A percentile compares a stretch with the other conserved stretches of the same genome.
Conservation (phyloP, 495 filamentous ascomycete genomes). For the Hypomontagnella submonticulosa region DNA sequence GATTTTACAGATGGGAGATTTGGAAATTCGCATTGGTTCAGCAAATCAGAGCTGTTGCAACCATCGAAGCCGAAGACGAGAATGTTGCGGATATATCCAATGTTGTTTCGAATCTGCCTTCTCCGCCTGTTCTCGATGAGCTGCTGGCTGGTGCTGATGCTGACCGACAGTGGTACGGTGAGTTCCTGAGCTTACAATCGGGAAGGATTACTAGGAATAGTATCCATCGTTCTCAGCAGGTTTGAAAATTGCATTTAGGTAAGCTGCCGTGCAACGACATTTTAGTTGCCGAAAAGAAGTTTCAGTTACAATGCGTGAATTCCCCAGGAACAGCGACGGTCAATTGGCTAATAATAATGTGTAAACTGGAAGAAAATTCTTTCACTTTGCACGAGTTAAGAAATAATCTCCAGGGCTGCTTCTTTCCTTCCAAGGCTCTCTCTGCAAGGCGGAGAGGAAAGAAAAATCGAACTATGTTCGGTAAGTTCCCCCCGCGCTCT, state of each 20-base stretch:
- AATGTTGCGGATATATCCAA: slow-evolving; percentile 22
- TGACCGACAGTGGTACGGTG: slow-evolving; percentile 21
- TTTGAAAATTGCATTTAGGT: slow-evolving; percentile 1
- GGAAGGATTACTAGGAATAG: slow-evolving; percentile 26
- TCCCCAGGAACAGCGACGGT: slow-evolving; percentile 13
- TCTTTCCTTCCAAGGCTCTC: not conserved
- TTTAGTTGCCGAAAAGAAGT: slow-evolving; percentile 26
- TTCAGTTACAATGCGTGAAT: slow-evolving; percentile 31
- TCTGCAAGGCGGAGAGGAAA: too few relatives aligned
- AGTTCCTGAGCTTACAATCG: slow-evolving; percentile 17
- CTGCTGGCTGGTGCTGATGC: not conserved
- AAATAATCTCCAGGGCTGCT: slow-evolving; percentile 3
- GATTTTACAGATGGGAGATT: slow-evolving; percentile 30
- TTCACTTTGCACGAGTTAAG: slow-evolving; percentile 13
- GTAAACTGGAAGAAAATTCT: slow-evolving; percentile 6
- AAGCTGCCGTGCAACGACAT: slow-evolving; percentile 33
- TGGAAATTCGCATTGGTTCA: slow-evolving; percentile 29
- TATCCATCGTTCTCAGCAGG: too few relatives aligned
- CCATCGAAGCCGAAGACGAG: slow-evolving; percentile 12
- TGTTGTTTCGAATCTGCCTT: slow-evolving; percentile 16
- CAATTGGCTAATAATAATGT: slow-evolving; percentile 28
- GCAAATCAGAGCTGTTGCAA: slow-evolving; percentile 9
- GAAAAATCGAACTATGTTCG: too few relatives aligned
- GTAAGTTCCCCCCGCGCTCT: too few relatives aligned
- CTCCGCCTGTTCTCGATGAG: slow-evolving; percentile 19